Percentiles rank a stretch among this genome's conserved stretches.
phyloP scores from a whole-genome alignment of 495 filamentous ascomycete genomes.

The Tetracladium marchalianum region DNA sequence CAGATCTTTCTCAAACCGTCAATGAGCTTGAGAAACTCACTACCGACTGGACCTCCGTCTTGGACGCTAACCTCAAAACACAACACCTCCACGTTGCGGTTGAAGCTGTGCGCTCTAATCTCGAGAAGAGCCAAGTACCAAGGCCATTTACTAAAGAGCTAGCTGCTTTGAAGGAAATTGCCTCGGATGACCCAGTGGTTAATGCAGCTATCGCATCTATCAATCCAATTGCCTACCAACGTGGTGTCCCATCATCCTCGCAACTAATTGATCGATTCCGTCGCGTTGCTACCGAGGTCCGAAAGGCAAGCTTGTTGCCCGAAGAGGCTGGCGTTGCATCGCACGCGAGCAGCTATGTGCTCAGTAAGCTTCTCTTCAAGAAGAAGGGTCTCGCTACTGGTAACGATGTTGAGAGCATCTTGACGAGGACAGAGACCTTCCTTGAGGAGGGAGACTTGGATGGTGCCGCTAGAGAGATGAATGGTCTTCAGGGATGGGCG shows the following conservation, averaged over 20 bases:
- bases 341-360: constrained; percentile 75
- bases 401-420: constrained; percentile 88
- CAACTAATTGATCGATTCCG: constrained; percentile 94
- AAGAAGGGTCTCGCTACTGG: constrained; percentile 80
- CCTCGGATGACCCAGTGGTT: constrained; percentile 69
- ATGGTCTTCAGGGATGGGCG: constrained; percentile 81
- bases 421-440: constrained; percentile 76
- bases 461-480: constrained; percentile 89
- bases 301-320: constrained; percentile 85
- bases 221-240: constrained; percentile 87
- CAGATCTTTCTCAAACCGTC: constrained; percentile 66
- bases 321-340: constrained; percentile 89
- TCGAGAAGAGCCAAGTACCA: constrained; percentile 63
- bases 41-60: constrained; percentile 71
- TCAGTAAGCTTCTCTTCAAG: constrained; percentile 90
- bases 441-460: constrained; percentile 90
- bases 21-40: constrained; percentile 77
- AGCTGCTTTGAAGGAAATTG: constrained; percentile 87
- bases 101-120: constrained; percentile 76
- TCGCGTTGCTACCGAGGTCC: constrained; percentile 82
- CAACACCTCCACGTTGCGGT: constrained; percentile 93
- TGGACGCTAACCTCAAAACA: constrained; percentile 82
- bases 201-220: constrained; percentile 89
- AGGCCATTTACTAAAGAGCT: constrained; percentile 84
- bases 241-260: constrained; percentile 69